Evolutionary conservation across 192 early-diverging fungal genomes (phyloP), one percentile per base, ranked within the genome.

Genomic region (Radiomyces spectabilis): DNA sequence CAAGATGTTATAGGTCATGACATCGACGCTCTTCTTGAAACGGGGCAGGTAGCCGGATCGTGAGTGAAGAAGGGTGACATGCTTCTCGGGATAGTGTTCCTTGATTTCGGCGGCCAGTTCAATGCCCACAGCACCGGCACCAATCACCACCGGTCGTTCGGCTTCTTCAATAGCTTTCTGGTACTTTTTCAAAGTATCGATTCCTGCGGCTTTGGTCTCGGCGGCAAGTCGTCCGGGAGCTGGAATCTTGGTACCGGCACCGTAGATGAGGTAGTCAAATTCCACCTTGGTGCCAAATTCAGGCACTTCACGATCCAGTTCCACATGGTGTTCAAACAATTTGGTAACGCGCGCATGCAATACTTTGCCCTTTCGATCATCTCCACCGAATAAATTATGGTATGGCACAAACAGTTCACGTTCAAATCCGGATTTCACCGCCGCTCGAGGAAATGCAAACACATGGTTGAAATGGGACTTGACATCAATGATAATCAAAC

Each of bases 101-200:
- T 67, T 69, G 59, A 88, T 82, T 63, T 94, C 92, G 1, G 76
- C 85, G 5, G 89, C 87, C 53, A 90, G 50, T 52, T 92, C 92
- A 31, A 51, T 27, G 30, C 86, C 92, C 7, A 84, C 81, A 12
- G 85, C 82, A 16, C 89, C 89, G 21, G 81, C 89, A 34, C 89
- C 89, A 33, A 85, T 79, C 7, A 92, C 63, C 12, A 89, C 34
- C 18, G 87, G 69, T 24, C 74, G 76, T 38, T 77, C 68, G 7
- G 84, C 72, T 25, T 67, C 48, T 18, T 62, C 63, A 51, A 91
- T 82, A 53, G 78, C 71, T 13, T 74, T 65, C 32, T 81, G 80
- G 15, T 61, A 76, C 12, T 57, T 41, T n/a, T 71, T 63, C 25
- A 83, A 34, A 15, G 47, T 34, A 19, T 30, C 57, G 26, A 79